A percentile compares a stretch with the other conserved stretches of the same genome.
phyloP scores from a whole-genome alignment of 2,329 filamentous ascomycete genomes.

The Aspergillus sp. region DNA sequence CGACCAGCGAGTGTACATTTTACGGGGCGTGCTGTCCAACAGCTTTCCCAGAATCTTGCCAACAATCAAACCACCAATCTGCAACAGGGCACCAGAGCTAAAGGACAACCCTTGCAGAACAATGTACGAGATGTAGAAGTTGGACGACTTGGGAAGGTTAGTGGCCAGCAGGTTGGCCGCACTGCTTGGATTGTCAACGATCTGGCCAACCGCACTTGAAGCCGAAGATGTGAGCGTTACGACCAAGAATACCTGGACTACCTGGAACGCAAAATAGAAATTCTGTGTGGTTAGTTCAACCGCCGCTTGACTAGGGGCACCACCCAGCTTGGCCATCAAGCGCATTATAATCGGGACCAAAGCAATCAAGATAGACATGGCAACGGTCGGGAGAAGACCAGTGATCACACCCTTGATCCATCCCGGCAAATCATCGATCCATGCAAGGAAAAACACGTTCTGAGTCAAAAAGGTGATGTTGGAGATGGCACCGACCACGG shows the following conservation, averaged over 20 bases:
- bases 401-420: conserved; percentile 75
- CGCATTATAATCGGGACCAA: conserved; percentile 77
- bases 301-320: conserved; percentile 69
- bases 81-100: conserved; percentile 66
- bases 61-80: conserved; percentile 65
- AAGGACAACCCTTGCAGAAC: conserved; percentile 82
- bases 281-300: conserved; percentile 88
- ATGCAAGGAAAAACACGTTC: conserved; percentile 61
- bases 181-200: conserved; percentile 56
- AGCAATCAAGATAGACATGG: conserved; percentile 77
- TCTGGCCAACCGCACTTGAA: conserved; percentile 57
- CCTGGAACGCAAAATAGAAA: conserved; percentile 65
- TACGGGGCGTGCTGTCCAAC: conserved; percentile 69
- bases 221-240: conserved; percentile 77
- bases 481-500: conserved; percentile 75
- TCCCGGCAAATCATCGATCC: conserved; percentile 64
- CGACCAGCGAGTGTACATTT: conserved; percentile 72
- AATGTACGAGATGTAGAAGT: conserved; percentile 95
- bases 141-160: conserved; percentile 75
- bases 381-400: conserved; percentile 72
- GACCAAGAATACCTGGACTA: conserved; percentile 87
- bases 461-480: conserved; percentile 67
- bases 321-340: conserved; percentile 69
- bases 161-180: conserved; percentile 61
- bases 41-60: conserved; percentile 68